Evolutionary conservation across 495 filamentous ascomycete genomes (phyloP).

Genomic region (Pyrenula massariospora): DNA sequence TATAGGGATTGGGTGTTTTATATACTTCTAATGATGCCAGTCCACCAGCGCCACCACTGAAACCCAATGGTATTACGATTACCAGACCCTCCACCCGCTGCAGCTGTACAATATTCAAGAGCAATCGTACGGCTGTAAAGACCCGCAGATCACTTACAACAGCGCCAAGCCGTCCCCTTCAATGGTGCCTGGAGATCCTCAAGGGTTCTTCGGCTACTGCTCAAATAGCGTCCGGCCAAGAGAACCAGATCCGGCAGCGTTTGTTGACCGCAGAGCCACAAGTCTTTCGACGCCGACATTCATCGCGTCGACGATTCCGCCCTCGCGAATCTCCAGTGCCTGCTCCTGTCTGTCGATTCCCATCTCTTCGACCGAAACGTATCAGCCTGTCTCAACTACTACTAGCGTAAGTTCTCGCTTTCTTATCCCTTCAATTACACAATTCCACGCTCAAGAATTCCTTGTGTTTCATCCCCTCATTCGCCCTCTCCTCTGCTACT

Average conservation of each 20-base stretch:
- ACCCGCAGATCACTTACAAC: not conserved
- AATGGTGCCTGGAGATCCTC: not conserved
- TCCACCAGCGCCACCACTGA: not conserved
- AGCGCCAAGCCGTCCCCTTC: not conserved
- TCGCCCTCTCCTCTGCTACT: not conserved
- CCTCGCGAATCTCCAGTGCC: not conserved
- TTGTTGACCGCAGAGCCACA: not conserved
- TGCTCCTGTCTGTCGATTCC: not conserved
- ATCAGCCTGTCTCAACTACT: not conserved
- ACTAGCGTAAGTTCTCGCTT: not conserved
- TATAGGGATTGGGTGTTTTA: not conserved
- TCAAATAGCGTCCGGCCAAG: not conserved
- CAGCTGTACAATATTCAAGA: not conserved
- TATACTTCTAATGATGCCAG: not conserved
- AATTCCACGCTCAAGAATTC: not conserved
- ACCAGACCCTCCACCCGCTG: not conserved
- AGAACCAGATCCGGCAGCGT: not conserved
- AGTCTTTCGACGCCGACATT: not conserved
- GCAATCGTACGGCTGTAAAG: not conserved
- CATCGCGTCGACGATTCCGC: not conserved
- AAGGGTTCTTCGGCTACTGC: not conserved
- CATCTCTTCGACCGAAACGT: not conserved
- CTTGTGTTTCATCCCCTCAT: not conserved
- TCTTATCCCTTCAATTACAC: not conserved
- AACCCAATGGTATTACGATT: not conserved